Evolutionary conservation across 2,329 filamentous ascomycete species (phyloP).

Genomic region (Apiospora hydei): DNA sequence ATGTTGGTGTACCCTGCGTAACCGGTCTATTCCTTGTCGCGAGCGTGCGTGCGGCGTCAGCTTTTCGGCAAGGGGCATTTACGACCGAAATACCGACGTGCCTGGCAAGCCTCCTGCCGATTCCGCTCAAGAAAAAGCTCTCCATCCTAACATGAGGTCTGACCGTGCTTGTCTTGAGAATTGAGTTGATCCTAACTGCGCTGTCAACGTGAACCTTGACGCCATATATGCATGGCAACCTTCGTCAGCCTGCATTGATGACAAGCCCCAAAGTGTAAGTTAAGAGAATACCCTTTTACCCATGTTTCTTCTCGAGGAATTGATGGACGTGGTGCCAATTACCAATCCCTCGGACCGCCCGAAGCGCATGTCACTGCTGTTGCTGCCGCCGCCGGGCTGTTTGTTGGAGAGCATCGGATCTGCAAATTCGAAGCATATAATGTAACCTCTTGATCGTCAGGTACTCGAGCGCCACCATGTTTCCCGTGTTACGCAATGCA

Average conservation of each 20-base stretch:
- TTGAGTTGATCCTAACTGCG: constrained; percentile 2
- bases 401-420: constrained; percentile 8
- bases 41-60: background rate
- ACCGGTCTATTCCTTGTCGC: background rate
- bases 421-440: background rate
- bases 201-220: background rate
- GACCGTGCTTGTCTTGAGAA: background rate
- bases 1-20: constrained; percentile 4
- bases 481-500: background rate
- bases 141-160: background rate
- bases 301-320: background rate
- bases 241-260: background rate
- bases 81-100: background rate
- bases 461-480: background rate
- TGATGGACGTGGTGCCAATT: background rate
- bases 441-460: background rate
- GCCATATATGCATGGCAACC: background rate
- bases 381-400: background rate
- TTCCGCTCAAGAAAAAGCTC: background rate
- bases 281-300: background rate
- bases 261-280: background rate
- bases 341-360: background rate
- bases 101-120: background rate
- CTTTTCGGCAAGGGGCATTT: constrained; percentile 6
- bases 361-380: background rate